Evolutionary conservation across 805 yeast genomes (phyloP).

Genomic region (Candida michaelii): DNA sequence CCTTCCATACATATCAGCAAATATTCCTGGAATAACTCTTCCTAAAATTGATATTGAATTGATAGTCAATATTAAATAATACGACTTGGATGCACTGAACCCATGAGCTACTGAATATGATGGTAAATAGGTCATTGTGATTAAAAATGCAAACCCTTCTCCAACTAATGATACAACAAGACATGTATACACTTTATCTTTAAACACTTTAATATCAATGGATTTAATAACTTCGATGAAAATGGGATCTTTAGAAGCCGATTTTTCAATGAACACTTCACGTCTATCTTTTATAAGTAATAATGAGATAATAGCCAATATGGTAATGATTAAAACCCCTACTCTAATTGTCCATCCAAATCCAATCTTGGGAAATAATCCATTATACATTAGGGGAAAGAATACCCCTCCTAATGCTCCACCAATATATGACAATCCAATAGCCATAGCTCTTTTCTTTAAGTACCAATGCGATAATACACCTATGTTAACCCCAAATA

Average conservation of each 20-base stretch:
- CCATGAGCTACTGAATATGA: constrained; percentile 28
- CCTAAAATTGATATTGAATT: constrained; percentile 29
- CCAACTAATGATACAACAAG: constrained; percentile 26
- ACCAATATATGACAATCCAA: constrained; percentile 29
- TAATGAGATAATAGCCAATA: constrained; percentile 16
- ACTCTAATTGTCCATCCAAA: constrained; percentile 32
- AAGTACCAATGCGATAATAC: constrained; percentile 26
- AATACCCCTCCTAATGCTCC: constrained; percentile 34
- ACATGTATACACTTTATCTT: constrained; percentile 21
- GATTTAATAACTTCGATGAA: constrained; percentile 20
- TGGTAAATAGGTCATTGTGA: constrained; percentile 24
- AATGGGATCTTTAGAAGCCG: constrained; percentile 5
- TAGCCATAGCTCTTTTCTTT: constrained; percentile 24
- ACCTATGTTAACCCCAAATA: constrained; percentile 25
- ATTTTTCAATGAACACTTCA: constrained; percentile 12
- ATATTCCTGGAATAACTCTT: constrained; percentile 23
- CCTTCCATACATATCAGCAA: constrained; percentile 27
- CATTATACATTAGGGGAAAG: constrained; percentile 27
- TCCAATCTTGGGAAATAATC: constrained; percentile 27
- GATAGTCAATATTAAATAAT: constrained; percentile 23
- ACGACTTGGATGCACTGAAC: constrained; percentile 17
- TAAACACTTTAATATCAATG: constrained; percentile 26
- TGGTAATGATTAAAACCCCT: constrained; percentile 23
- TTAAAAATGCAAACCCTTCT: constrained; percentile 30
- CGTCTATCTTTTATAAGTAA: constrained; percentile 22